Evolutionary conservation across 2,329 filamentous ascomycete genomes (phyloP).

Genomic region (Coniochaeta sp.): DNA sequence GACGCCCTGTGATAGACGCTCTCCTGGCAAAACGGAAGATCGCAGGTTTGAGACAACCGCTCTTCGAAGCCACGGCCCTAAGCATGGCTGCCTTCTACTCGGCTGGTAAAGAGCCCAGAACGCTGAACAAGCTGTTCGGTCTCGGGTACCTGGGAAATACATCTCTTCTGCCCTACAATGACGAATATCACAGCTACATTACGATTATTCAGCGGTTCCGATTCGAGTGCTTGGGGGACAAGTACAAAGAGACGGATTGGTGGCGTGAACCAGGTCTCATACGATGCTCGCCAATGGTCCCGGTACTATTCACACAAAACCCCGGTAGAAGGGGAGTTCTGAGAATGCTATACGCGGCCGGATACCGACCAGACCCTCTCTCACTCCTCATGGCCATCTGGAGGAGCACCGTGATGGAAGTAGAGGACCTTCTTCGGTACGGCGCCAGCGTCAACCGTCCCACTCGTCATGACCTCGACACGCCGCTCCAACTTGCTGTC

Average conservation of each 20-base stretch:
- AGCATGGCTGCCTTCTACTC: not conserved
- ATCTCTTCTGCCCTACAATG: not conserved
- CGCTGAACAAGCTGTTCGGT: not conserved
- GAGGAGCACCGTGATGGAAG: not conserved
- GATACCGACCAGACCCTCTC: not conserved
- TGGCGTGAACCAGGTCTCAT: not conserved
- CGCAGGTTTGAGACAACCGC: not conserved
- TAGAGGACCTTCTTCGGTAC: not conserved
- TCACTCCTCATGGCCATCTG: not conserved
- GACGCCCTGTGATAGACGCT: not conserved
- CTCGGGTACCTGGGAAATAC: not conserved
- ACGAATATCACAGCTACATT: not conserved
- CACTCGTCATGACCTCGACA: slow-evolving; percentile 22
- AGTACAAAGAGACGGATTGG: not conserved
- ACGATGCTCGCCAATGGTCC: not conserved
- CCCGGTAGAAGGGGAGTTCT: no score
- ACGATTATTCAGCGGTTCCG: not conserved
- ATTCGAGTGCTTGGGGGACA: not conserved
- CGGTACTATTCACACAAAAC: not conserved
- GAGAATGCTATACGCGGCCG: not conserved
- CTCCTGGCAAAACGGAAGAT: not conserved
- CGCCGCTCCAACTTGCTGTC: slow-evolving; percentile 35
- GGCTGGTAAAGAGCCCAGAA: not conserved
- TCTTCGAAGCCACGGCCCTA: not conserved
- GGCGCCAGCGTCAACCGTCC: not conserved